phyloP scores from a whole-genome alignment of 2,329 filamentous ascomycete genomes.

The Aspergillus clavatus region DNA sequence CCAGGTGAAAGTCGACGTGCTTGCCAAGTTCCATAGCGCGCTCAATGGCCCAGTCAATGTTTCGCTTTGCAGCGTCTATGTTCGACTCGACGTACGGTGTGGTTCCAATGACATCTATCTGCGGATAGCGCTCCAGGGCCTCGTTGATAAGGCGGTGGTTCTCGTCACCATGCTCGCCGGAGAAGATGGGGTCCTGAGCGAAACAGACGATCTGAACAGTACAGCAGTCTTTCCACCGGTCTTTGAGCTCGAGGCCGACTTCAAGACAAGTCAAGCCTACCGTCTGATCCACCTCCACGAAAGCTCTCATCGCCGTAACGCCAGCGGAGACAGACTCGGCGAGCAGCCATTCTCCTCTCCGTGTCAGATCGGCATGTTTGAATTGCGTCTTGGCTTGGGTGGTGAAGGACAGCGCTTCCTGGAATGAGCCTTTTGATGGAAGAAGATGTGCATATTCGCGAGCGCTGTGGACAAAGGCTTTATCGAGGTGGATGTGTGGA shows the following conservation, averaged over 20 bases:
- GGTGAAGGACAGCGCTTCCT: slow-evolving; percentile 59
- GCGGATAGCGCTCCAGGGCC: slow-evolving; percentile 35
- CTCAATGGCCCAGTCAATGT: slow-evolving; percentile 60
- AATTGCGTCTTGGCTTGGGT: slow-evolving; percentile 59
- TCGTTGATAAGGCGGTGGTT: slow-evolving; percentile 50
- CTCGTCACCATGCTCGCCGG: slow-evolving; percentile 46
- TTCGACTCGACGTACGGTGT: slow-evolving; percentile 65
- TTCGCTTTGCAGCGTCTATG: slow-evolving; percentile 46
- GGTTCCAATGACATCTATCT: slow-evolving; percentile 59
- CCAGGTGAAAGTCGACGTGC: slow-evolving; percentile 67
- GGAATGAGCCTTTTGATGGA: slow-evolving; percentile 56
- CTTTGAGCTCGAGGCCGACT: slow-evolving; percentile 54
- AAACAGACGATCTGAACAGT: slow-evolving; percentile 65
- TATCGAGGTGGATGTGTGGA: slow-evolving; percentile 67
- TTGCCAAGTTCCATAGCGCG: slow-evolving; percentile 48
- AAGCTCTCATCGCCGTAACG: slow-evolving; percentile 65
- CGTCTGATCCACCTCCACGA: slow-evolving; percentile 64
- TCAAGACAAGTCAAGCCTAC: slow-evolving; percentile 55
- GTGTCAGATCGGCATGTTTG: slow-evolving; percentile 57
- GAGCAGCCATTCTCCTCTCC: slow-evolving; percentile 60
- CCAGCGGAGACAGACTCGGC: slow-evolving; percentile 60
- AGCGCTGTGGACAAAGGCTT: slow-evolving; percentile 38
- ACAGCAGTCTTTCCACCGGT: slow-evolving; percentile 50
- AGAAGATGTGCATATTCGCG: slow-evolving; percentile 53
- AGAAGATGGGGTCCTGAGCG: slow-evolving; percentile 65